Conservation (phyloP, 768 basidiomycete genomes). For the Trametes meyenii region DNA sequence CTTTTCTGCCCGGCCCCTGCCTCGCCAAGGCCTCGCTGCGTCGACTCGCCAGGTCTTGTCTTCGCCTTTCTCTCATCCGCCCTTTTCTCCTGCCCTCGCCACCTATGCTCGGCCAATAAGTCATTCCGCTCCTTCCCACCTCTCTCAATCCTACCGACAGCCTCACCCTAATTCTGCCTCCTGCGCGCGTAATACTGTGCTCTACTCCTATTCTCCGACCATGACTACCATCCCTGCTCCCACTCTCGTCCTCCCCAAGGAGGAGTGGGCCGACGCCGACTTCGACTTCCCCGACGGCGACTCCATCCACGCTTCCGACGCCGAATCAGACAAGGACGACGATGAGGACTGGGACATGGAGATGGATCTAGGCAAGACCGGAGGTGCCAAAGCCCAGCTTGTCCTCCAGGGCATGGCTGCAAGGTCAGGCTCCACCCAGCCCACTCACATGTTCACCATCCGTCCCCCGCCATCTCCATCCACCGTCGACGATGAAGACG, state of each 20-base stretch:
- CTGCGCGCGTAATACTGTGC: conserved; percentile 25
- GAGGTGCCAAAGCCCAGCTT: conserved; percentile 49
- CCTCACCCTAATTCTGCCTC: conserved; percentile 25
- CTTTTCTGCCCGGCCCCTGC: not conserved
- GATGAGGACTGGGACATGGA: conserved; percentile 84
- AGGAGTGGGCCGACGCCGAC: conserved; percentile 88
- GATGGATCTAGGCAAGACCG: conserved; percentile 66
- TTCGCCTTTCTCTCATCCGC: conserved; percentile 16
- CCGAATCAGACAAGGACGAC: conserved; percentile 64
- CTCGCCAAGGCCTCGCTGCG: conserved; percentile 7
- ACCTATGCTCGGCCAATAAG: conserved; percentile 23
- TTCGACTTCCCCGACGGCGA: conserved; percentile 83
- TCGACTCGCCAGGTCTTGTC: conserved; percentile 1
- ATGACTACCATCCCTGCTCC: conserved; percentile 69
- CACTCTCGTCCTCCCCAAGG: conserved; percentile 52
- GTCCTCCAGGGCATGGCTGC: conserved; percentile 43
- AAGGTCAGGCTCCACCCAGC: conserved; percentile 41
- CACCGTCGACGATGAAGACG: conserved; percentile 65
- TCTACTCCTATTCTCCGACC: conserved; percentile 22
- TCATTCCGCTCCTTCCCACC: conserved; percentile 23
- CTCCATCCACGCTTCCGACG: conserved; percentile 59
- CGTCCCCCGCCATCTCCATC: conserved; percentile 61
- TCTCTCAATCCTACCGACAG: conserved; percentile 21
- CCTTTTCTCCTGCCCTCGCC: not conserved
- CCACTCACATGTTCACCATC: conserved; percentile 57